phyloP scores from a whole-genome alignment of 2,329 filamentous ascomycete genomes.

The Colletotrichum agaves region DNA sequence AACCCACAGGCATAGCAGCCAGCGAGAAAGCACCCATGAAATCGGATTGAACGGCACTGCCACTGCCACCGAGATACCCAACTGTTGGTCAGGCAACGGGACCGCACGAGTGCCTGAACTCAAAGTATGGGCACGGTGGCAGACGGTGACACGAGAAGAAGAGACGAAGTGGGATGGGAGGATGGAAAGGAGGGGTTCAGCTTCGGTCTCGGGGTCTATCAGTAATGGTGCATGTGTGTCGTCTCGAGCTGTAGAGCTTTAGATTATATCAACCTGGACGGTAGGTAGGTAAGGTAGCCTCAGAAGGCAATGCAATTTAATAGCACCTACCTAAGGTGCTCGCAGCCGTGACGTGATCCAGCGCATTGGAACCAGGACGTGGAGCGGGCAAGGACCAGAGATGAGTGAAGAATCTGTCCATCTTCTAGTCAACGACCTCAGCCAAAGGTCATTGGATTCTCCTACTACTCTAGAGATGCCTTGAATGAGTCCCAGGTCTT shows the following conservation, averaged over 20 bases:
- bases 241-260: not conserved
- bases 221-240: not conserved
- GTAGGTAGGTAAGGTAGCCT: no score
- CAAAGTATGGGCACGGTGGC: conserved; percentile 27
- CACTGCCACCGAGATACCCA: conserved; percentile 5
- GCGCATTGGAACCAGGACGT: no score
- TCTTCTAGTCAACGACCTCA: not conserved
- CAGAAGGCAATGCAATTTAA: not conserved
- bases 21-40: not conserved
- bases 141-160: conserved; percentile 28
- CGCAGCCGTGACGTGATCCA: not conserved
- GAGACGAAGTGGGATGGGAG: conserved; percentile 30
- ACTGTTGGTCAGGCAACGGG: conserved; percentile 1
- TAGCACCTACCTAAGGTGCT: no score
- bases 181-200: conserved; percentile 15
- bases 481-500: conserved; percentile 1
- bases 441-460: not conserved
- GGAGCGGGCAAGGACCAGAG: no score
- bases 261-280: not conserved
- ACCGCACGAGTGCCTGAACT: conserved; percentile 29
- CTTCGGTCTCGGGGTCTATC: not conserved
- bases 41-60: conserved; percentile 1
- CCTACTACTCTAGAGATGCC: not conserved
- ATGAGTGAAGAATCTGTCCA: no score
- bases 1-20: not conserved